Percentiles rank a stretch among this genome's conserved stretches.
These are phyloP conservation scores for Torulaspora gathmanii DNA, from an alignment of 805 yeast genomes.

Conservation along the genomic window DNA sequence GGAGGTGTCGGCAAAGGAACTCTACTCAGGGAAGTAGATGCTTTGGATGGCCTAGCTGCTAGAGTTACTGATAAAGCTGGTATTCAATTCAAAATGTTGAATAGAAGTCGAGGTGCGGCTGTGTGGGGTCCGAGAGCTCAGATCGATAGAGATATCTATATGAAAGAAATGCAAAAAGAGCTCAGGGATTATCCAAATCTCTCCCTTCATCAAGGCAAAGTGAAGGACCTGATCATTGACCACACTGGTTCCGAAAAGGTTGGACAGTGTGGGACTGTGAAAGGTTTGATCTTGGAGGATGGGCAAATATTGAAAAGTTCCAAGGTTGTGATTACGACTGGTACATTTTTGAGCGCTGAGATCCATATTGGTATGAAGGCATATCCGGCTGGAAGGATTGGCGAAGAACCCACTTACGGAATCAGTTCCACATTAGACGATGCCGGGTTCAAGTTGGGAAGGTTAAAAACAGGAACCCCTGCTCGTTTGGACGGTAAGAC, in stretches of 20 bases:
- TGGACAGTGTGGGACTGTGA: conserved; percentile 40
- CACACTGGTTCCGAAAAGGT: conserved; percentile 11
- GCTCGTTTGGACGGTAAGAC: conserved; percentile 73
- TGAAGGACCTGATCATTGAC: conserved; percentile 75
- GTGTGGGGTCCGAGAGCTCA: conserved; percentile 99
- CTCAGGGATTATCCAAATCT: conserved; percentile 54
- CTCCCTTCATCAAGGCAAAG: conserved; percentile 58
- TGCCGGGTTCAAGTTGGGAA: conserved; percentile 78
- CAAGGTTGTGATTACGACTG: conserved; percentile 85
- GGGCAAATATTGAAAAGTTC: conserved; percentile 57
- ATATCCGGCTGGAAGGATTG: conserved; percentile 89
- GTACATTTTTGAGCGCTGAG: conserved; percentile 92
- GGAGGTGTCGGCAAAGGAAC: conserved; percentile 99
- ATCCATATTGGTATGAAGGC: conserved; percentile 81
- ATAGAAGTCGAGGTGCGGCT: conserved; percentile 83
- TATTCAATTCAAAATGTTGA: conserved; percentile 81
- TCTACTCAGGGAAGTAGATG: conserved; percentile 85
- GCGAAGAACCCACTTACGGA: conserved; percentile 89
- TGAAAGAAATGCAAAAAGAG: conserved; percentile 70
- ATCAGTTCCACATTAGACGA: conserved; percentile 69
- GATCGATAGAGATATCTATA: conserved; percentile 79
- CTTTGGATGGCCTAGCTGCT: conserved; percentile 88
- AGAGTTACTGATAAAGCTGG: conserved; percentile 89
- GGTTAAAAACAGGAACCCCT: conserved; percentile 96
- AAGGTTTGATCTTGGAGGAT: conserved; percentile 69